Evolutionary conservation across 2,329 filamentous ascomycete species (phyloP).

Genomic region (Fusarium luffae): DNA sequence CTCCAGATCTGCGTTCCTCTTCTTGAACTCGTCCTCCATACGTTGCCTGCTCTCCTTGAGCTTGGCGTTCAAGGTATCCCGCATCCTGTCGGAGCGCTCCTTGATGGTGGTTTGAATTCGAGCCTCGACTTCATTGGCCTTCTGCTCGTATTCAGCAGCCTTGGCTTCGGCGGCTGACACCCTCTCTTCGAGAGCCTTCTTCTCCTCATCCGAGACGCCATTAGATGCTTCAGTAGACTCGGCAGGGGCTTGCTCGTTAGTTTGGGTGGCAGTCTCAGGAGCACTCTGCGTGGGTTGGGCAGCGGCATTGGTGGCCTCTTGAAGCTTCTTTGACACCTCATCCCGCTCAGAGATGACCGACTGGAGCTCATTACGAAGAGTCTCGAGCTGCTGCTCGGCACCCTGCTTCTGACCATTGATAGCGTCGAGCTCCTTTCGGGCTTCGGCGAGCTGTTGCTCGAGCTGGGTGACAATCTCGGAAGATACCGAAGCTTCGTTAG

Average conservation of each 20-base stretch:
- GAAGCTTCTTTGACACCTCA: constrained; percentile 59
- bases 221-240: constrained; percentile 24
- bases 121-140: constrained; percentile 72
- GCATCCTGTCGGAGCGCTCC: constrained; percentile 75
- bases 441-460: constrained; percentile 61
- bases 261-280: constrained; percentile 56
- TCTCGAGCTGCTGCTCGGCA: constrained; percentile 71
- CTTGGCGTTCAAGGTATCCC: constrained; percentile 73
- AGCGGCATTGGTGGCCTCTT: constrained; percentile 45
- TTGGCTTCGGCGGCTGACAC: constrained; percentile 69
- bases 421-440: constrained; percentile 71
- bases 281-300: constrained; percentile 52
- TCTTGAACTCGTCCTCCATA: constrained; percentile 64
- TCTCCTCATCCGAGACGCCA: constrained; percentile 65
- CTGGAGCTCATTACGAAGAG: constrained; percentile 68
- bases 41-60: constrained; percentile 72
- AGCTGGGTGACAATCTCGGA: constrained; percentile 60
- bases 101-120: constrained; percentile 70
- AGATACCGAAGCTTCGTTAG: constrained; percentile 54
- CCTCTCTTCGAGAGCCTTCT: constrained; percentile 70
- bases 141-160: constrained; percentile 72
- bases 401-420: constrained; percentile 74
- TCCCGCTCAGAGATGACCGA: constrained; percentile 72
- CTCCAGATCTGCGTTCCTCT: constrained; percentile 64
- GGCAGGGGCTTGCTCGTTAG: constrained; percentile 25